These are phyloP conservation scores for Aspergillus conjunctus DNA, from an alignment of 495 filamentous ascomycete genomes.

Conservation along the genomic window DNA sequence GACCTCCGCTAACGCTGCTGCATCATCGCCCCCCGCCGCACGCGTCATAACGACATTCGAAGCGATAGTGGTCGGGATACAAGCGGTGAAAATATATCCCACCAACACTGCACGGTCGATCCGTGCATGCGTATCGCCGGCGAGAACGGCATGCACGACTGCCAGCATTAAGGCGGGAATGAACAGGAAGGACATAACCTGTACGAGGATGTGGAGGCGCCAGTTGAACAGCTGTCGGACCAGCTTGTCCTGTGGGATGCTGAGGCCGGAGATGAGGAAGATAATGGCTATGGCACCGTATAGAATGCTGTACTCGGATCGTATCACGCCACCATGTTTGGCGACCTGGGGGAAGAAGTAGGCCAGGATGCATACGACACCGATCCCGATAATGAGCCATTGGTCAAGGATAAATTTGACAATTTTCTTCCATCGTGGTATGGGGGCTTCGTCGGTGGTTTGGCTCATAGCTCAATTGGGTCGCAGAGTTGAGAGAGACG, in stretches of 20 bases:
- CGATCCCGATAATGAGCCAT: conserved; percentile 60
- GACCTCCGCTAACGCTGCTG: conserved; percentile 56
- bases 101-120: conserved; percentile 55
- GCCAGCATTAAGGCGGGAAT: conserved; percentile 50
- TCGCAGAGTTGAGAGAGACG: not conserved
- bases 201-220: conserved; percentile 55
- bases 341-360: conserved; percentile 57
- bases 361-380: conserved; percentile 50
- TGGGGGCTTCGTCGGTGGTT: not conserved
- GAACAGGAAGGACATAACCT: conserved; percentile 53
- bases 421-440: conserved; percentile 23
- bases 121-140: conserved; percentile 40
- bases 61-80: conserved; percentile 60
- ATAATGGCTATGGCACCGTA: conserved; percentile 57
- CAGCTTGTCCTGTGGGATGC: conserved; percentile 54
- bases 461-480: conserved; percentile 4
- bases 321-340: conserved; percentile 54
- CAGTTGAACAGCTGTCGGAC: conserved; percentile 52
- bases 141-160: conserved; percentile 51
- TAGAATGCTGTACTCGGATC: conserved; percentile 55
- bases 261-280: conserved; percentile 57
- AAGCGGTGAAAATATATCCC: conserved; percentile 56
- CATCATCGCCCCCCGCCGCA: conserved; percentile 56
- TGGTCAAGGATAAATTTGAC: conserved; percentile 49
- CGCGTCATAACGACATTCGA: conserved; percentile 62